Evolutionary conservation across 179 eudicot species (phyloP).

Genomic region (Heliamphora pulchella): DNA sequence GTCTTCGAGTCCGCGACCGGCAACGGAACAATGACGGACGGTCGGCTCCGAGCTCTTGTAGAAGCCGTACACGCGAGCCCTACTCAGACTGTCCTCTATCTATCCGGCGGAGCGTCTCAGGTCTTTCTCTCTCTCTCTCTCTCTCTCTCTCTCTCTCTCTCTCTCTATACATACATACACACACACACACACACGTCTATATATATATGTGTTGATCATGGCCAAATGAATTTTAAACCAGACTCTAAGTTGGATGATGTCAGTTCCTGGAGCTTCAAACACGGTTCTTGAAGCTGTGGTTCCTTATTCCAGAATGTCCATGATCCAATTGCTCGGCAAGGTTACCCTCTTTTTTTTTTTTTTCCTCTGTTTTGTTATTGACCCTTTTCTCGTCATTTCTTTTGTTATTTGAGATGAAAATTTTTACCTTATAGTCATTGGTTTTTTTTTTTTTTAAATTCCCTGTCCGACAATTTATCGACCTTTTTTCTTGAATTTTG

Average conservation of each 20-base stretch:
- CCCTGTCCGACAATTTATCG: not conserved
- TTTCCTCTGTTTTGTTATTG: not conserved
- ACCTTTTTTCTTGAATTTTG: not conserved
- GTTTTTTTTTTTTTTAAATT: no score
- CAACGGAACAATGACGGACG: not conserved
- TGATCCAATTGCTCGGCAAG: constrained; percentile 83
- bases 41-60: constrained; percentile 31
- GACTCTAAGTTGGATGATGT: constrained; percentile 78
- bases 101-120: constrained; percentile 90
- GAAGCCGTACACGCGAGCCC: constrained; percentile 76
- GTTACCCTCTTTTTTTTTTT: constrained; percentile 22
- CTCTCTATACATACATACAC: not conserved
- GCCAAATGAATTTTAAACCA: constrained; percentile 16
- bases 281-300: constrained; percentile 74
- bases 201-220: not conserved
- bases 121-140: constrained; percentile 26
- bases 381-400: not conserved
- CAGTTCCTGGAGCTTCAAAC: constrained; percentile 87
- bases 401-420: no score
- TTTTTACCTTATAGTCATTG: no score
- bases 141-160: not conserved
- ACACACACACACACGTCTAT: not conserved
- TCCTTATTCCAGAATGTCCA: constrained; percentile 81
- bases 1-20: no score
- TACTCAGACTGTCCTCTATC: constrained; percentile 63